phyloP scores from a whole-genome alignment of 768 basidiomycete genomes.

The Suillus weaverae region DNA sequence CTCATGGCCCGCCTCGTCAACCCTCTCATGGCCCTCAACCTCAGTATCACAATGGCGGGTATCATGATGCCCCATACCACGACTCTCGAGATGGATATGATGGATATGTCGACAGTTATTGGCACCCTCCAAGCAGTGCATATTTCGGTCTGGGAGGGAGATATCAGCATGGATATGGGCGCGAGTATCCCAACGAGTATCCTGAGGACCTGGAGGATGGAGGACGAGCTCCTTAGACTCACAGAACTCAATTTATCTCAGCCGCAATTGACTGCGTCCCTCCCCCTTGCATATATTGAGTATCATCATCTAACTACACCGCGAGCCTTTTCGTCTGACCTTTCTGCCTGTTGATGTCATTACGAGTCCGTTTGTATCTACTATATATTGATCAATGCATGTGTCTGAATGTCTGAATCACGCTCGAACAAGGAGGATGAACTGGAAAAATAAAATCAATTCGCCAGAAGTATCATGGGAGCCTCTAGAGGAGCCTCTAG shows the following conservation, averaged over 20 bases:
- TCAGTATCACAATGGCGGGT: not conserved
- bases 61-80: not conserved
- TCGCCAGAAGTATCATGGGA: not conserved
- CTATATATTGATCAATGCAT: slow-evolving; percentile 1
- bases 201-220: no score
- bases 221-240: no score
- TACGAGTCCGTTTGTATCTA: not conserved
- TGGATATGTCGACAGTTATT: not conserved
- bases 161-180: not conserved
- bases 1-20: not conserved
- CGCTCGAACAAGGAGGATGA: not conserved
- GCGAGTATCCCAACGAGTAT: no score
- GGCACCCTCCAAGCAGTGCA: not conserved
- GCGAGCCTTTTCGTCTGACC: not conserved
- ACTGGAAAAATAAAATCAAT: not conserved
- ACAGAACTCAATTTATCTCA: not conserved
- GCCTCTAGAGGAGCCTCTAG: not conserved
- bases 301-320: not conserved
- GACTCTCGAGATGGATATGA: not conserved
- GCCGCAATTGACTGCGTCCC: not conserved
- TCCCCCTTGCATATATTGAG: not conserved
- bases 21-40: not conserved
- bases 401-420: not conserved
- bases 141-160: not conserved
- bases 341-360: not conserved